Conservation (phyloP, 164 flowering plant species). For the Nymphaea colorata region DNA sequence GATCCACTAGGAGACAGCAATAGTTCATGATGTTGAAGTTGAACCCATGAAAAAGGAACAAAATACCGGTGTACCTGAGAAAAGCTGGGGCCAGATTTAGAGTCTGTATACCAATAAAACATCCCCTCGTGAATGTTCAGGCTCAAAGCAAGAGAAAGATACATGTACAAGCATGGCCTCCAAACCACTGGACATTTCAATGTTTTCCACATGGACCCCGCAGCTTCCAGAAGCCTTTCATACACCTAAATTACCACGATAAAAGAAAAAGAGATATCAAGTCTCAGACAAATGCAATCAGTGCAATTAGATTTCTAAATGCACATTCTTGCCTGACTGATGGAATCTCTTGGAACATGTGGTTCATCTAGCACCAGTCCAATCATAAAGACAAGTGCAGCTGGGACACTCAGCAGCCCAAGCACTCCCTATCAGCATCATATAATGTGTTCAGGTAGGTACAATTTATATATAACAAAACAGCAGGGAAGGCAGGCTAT, state of each 20-base stretch:
- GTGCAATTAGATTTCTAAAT: neutral
- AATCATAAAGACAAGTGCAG: constrained; percentile 44
- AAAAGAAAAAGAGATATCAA: neutral
- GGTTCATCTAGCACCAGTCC: constrained; percentile 62
- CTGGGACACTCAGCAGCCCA: constrained; percentile 68
- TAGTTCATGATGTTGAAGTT: too few relatives aligned
- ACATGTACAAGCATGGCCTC: constrained; percentile 93
- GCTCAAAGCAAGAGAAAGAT: constrained; percentile 59
- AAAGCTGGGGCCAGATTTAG: constrained; percentile 69
- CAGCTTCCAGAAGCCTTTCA: constrained; percentile 56
- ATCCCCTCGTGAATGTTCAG: constrained; percentile 72
- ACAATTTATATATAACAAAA: constrained; percentile 1
- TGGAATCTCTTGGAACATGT: constrained; percentile 35
- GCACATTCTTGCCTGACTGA: constrained; percentile 38
- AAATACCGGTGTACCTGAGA: constrained; percentile 49
- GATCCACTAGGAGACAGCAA: too few relatives aligned
- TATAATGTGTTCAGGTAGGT: neutral
- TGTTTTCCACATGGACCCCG: constrained; percentile 70
- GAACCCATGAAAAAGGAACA: neutral
- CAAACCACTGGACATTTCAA: constrained; percentile 67
- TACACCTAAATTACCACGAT: constrained; percentile 31
- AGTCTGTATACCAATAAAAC: constrained; percentile 92
- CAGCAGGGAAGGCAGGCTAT: neutral
- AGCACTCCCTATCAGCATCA: constrained; percentile 55
- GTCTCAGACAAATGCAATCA: neutral